phyloP scores from a whole-genome alignment of 2,329 filamentous ascomycete species.

The Calonectria pauciramosa region DNA sequence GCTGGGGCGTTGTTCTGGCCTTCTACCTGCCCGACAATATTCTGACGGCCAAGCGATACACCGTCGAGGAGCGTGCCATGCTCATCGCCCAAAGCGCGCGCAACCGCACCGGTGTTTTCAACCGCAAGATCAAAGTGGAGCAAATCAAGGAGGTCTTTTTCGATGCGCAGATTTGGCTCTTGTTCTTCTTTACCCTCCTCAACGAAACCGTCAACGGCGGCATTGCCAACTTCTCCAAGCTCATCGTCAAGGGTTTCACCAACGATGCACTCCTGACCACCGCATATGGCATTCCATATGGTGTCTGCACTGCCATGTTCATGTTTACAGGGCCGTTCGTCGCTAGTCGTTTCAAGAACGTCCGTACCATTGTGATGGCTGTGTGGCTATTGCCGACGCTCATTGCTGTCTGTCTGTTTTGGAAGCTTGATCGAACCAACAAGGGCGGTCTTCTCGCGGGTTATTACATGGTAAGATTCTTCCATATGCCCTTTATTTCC shows the following conservation, averaged over 20 bases:
- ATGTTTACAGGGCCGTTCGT: conserved; percentile 66
- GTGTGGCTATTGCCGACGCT: conserved; percentile 66
- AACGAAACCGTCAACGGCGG: conserved; percentile 69
- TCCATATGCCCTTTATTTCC: background rate
- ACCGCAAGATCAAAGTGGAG: conserved; percentile 61
- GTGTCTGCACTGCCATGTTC: conserved; percentile 66
- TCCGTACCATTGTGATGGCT: conserved; percentile 66
- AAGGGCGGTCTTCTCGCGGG: conserved; percentile 63
- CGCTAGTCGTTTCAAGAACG: conserved; percentile 64
- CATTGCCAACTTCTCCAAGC: conserved; percentile 69
- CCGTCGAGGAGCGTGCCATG: conserved; percentile 51
- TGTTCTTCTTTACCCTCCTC: conserved; percentile 67
- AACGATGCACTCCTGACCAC: conserved; percentile 56
- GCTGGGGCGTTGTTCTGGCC: conserved; percentile 62
- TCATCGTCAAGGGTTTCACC: conserved; percentile 64
- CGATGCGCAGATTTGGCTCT: conserved; percentile 66
- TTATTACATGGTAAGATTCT: conserved; percentile 60
- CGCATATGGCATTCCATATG: conserved; percentile 67
- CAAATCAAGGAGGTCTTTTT: conserved; percentile 64
- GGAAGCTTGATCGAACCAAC: conserved; percentile 59
- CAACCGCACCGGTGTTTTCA: conserved; percentile 62
- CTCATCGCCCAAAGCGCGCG: conserved; percentile 73
- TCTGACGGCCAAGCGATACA: conserved; percentile 50
- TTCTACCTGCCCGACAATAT: conserved; percentile 63
- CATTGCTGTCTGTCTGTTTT: conserved; percentile 62